A percentile compares a stretch with the other conserved stretches of the same genome.
Evolutionary conservation across 768 basidiomycete species (phyloP).

Genomic region (Tulasnella sp.): DNA sequence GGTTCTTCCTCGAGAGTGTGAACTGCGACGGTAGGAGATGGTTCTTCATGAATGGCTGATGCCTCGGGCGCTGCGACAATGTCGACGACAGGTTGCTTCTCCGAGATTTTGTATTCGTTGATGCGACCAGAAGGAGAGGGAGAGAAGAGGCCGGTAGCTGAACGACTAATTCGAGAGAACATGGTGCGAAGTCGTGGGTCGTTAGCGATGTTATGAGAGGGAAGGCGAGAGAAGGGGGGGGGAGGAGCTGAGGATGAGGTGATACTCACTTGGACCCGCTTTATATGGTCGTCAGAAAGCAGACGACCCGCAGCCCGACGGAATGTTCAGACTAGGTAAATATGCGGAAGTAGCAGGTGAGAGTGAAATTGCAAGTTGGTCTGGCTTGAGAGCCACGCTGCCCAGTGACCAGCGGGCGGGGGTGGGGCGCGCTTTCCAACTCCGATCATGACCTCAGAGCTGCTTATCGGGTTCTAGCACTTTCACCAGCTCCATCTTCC

Average conservation of each 20-base stretch:
- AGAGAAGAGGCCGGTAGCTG: conserved; percentile 6
- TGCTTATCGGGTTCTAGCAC: background rate
- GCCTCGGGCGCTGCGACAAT: background rate
- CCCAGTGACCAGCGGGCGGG: background rate
- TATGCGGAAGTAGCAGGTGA: background rate
- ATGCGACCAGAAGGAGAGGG: background rate
- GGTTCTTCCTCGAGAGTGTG: background rate
- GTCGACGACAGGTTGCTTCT: background rate
- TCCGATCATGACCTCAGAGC: conserved; percentile 1
- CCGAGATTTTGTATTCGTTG: background rate
- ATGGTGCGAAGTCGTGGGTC: background rate
- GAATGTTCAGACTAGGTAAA: background rate
- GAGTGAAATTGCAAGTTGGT: background rate
- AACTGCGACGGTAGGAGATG: background rate
- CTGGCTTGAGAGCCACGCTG: background rate
- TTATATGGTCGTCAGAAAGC: background rate
- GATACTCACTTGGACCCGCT: background rate
- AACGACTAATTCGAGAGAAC: background rate
- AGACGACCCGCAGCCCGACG: background rate
- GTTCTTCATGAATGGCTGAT: background rate
- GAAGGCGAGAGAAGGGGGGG: background rate
- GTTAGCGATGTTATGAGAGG: background rate
- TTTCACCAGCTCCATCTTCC: background rate
- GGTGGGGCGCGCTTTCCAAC: conserved; percentile 1
- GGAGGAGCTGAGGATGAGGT: background rate